Base-by-base conservation (phyloP, 1,284 basidiomycete genomes). In the Polyporus tsugae region DNA sequence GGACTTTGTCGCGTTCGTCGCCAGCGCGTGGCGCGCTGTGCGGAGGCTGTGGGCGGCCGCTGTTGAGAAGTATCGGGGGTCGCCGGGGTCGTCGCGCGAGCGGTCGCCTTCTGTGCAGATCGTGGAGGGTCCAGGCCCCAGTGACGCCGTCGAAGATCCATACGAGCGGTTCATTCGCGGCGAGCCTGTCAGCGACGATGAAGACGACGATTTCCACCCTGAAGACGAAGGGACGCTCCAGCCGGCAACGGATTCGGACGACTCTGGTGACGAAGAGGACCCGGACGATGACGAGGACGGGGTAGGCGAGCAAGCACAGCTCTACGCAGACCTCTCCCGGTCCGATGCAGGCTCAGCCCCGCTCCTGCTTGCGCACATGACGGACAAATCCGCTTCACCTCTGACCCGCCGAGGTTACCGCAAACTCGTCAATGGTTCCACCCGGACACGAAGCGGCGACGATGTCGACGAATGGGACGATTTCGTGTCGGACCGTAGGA, bases 101-200 rank as follows among this genome's bases (percentile, higher is more conserved):
- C 57, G 44, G 25, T 49, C 62, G n/a, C 39, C 49, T 13, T n/a
- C 42, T 38, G 53, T 53, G 35, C n/a, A 36, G 61, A 22, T 52
- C 42, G 7, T 52, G 22, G 62, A 66, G 10, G 22, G 38, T 4
- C 52, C 57, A 13, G 15, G 22, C 17, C 29, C 29, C 29, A 29
- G 58, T 33, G 59, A 10, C 13, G 77, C 70, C n/a, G 76, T 76
- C 3, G 77, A 76, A 25, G 80, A 82, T 22, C 70, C 82, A 2
- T 92, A 92, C 75, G 77, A 79, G 58, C 82, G 85, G 49, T 93
- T 93, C 74, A 78, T 92, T 72, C 81, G 85, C 19, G 91, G 90
- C 17, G 90, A 92, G 69, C 80, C 82, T 38, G 82, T 92, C 60
- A 88, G 85, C 67, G 91, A 84, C 67, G 82, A 92, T 67, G 90